A percentile compares a stretch with the other conserved stretches of the same genome.
Evolutionary conservation across 2,329 filamentous ascomycete genomes (phyloP).

Genomic region (Scedosporium boydii): DNA sequence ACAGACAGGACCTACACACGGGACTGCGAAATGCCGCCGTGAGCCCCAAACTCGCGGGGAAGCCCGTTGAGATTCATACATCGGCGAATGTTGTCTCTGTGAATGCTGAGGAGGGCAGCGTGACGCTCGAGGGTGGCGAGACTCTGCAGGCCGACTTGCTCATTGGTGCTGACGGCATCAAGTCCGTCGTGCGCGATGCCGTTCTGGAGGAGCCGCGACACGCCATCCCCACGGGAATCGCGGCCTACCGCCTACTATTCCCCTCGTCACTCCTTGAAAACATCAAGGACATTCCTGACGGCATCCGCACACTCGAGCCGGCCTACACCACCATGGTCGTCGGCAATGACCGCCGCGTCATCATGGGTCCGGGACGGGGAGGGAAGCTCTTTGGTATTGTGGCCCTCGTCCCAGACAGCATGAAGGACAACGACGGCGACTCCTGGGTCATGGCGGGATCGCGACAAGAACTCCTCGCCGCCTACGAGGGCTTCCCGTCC

Average conservation of each 20-base stretch:
- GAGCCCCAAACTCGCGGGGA: slow-evolving; percentile 12
- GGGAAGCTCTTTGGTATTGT: slow-evolving; percentile 44
- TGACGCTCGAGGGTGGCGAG: slow-evolving; percentile 23
- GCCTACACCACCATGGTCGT: slow-evolving; percentile 59
- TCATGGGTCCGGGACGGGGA: slow-evolving; percentile 53
- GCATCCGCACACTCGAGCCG: slow-evolving; percentile 60
- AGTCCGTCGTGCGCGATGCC: slow-evolving; percentile 30
- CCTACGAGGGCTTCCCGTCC: slow-evolving; percentile 52
- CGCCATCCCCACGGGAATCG: slow-evolving; percentile 38
- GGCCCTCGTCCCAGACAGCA: slow-evolving; percentile 49
- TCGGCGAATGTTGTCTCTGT: slow-evolving; percentile 22
- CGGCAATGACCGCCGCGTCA: slow-evolving; percentile 54
- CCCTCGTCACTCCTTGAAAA: slow-evolving; percentile 42
- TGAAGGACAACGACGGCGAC: slow-evolving; percentile 41
- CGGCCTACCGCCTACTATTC: slow-evolving; percentile 45
- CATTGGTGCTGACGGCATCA: slow-evolving; percentile 44
- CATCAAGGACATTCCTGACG: slow-evolving; percentile 43
- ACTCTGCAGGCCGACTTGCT: slow-evolving; percentile 36
- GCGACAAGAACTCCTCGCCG: slow-evolving; percentile 41
- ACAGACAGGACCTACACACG: slow-evolving; percentile 29
- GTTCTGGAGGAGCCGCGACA: slow-evolving; percentile 13
- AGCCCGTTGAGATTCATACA: slow-evolving; percentile 17
- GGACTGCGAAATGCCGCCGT: slow-evolving; percentile 18
- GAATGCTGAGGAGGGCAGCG: slow-evolving; percentile 26
- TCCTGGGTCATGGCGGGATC: background rate